Evolutionary conservation across 2,329 filamentous ascomycete species (phyloP).

Genomic region (Colletotrichum navitas): DNA sequence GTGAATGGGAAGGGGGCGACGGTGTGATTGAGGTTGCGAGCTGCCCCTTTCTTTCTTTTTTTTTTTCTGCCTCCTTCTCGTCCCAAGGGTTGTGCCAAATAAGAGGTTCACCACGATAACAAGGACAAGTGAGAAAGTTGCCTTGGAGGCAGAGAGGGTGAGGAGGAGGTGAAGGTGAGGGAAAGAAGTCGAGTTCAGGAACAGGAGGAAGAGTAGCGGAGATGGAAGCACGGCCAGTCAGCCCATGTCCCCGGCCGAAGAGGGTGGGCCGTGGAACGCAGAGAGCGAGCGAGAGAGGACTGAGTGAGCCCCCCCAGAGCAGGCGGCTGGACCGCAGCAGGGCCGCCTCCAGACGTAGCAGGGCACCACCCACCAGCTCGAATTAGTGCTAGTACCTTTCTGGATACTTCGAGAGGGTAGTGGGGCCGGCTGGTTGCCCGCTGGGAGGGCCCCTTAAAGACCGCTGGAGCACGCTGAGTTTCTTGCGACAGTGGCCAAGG

Average conservation of each 20-base stretch:
- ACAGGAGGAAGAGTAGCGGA: constrained; percentile 34
- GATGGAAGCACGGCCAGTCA: constrained; percentile 35
- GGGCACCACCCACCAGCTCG: constrained; percentile 31
- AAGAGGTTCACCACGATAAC: background rate
- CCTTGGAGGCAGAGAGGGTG: constrained; percentile 30
- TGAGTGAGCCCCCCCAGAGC: constrained; percentile 22
- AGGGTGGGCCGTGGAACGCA: constrained; percentile 27
- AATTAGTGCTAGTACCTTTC: constrained; percentile 17
- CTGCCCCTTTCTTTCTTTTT: background rate
- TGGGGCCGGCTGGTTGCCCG: background rate
- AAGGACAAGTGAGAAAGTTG: constrained; percentile 19
- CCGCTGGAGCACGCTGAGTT: constrained; percentile 12
- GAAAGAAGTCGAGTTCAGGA: constrained; percentile 33
- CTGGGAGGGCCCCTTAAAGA: constrained; percentile 5
- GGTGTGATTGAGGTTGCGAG: background rate
- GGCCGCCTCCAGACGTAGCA: constrained; percentile 4
- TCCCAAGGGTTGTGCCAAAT: background rate
- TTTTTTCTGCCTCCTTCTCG: background rate
- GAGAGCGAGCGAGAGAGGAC: constrained; percentile 14
- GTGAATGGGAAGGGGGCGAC: constrained; percentile 24
- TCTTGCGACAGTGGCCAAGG: constrained; percentile 2
- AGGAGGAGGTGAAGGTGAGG: constrained; percentile 34
- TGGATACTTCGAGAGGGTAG: constrained; percentile 8
- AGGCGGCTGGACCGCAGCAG: constrained; percentile 37
- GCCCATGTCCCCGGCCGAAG: constrained; percentile 34